Evolutionary conservation across 345 rosid species (phyloP).

Genomic region (Odontarrhena argentea): DNA sequence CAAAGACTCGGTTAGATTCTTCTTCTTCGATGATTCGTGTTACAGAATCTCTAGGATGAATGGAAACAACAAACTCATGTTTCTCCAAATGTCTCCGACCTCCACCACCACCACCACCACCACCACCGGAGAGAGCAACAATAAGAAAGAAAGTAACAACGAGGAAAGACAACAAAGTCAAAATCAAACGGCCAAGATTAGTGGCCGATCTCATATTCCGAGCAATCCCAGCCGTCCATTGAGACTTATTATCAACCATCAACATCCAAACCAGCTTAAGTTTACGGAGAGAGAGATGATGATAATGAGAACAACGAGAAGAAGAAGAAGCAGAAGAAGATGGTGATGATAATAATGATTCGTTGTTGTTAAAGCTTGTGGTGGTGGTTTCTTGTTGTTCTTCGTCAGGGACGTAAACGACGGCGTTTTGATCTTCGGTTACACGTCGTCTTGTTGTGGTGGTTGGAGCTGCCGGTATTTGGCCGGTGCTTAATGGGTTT

Average conservation of each 20-base stretch:
- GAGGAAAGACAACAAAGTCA: slow-evolving; percentile 46
- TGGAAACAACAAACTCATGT: slow-evolving; percentile 32
- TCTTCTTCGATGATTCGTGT: slow-evolving; percentile 32
- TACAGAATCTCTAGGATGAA: slow-evolving; percentile 37
- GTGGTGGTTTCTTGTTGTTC: slow-evolving; percentile 38
- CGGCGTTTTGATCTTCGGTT: slow-evolving; percentile 43
- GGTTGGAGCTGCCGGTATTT: slow-evolving; percentile 50
- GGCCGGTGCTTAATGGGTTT: slow-evolving; percentile 53
- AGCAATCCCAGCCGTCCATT: slow-evolving; percentile 47
- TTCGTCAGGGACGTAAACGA: slow-evolving; percentile 38
- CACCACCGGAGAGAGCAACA: slow-evolving; percentile 41
- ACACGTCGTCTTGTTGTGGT: slow-evolving; percentile 79
- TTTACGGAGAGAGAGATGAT: slow-evolving; percentile 28
- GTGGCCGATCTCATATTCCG: slow-evolving; percentile 56
- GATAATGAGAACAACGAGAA: not conserved
- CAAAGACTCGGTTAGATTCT: not conserved
- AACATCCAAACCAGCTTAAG: slow-evolving; percentile 45
- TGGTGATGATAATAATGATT: no score
- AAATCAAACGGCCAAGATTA: slow-evolving; percentile 50
- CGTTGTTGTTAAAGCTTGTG: slow-evolving; percentile 20
- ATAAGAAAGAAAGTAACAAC: slow-evolving; percentile 55
- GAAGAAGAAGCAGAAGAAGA: no score
- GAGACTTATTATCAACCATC: slow-evolving; percentile 47
- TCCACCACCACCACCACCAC: slow-evolving; percentile 15
- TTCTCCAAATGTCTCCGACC: slow-evolving; percentile 27